A percentile compares a stretch with the other conserved stretches of the same genome.
phyloP scores from a whole-genome alignment of 2,329 filamentous ascomycete genomes.

The Epichloe coenophiala region DNA sequence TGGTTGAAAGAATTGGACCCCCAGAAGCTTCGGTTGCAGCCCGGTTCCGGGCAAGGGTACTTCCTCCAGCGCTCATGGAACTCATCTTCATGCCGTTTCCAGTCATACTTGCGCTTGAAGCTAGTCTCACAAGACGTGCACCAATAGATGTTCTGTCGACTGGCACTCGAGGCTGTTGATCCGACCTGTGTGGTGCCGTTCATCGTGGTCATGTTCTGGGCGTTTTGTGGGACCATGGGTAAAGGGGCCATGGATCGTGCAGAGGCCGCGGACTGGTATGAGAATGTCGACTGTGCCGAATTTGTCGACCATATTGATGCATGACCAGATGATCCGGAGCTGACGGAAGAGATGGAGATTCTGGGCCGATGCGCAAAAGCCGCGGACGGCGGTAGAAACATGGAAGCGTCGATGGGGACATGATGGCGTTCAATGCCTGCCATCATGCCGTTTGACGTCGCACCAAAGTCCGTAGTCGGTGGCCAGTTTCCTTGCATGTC shows the following conservation, averaged over 20 bases:
- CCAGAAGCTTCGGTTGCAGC: slow-evolving; percentile 55
- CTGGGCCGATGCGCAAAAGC: slow-evolving; percentile 27
- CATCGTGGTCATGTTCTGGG: slow-evolving; percentile 16
- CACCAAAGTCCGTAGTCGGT: slow-evolving; percentile 5
- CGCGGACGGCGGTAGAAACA: slow-evolving; percentile 23
- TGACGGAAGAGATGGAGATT: slow-evolving; percentile 36
- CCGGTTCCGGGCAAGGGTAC: slow-evolving; percentile 49
- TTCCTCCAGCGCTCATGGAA: slow-evolving; percentile 57
- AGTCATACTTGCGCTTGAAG: slow-evolving; percentile 55
- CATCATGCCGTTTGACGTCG: slow-evolving; percentile 4
- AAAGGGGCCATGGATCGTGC: slow-evolving; percentile 23
- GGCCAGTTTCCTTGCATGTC: slow-evolving; percentile 14
- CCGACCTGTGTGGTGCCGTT: slow-evolving; percentile 18
- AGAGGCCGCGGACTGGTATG: slow-evolving; percentile 23
- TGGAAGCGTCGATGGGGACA: slow-evolving; percentile 10
- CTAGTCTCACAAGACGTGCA: slow-evolving; percentile 48
- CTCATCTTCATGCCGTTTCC: slow-evolving; percentile 57
- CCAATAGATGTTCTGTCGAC: slow-evolving; percentile 38
- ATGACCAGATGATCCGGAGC: slow-evolving; percentile 35
- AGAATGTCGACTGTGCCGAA: slow-evolving; percentile 25
- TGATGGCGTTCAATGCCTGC: slow-evolving; percentile 2
- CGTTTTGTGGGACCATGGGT: slow-evolving; percentile 20
- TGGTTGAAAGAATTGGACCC: slow-evolving; percentile 58
- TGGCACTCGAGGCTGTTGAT: slow-evolving; percentile 15
- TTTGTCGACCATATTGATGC: slow-evolving; percentile 32